Percentiles rank a stretch among this genome's conserved stretches.
Evolutionary conservation across 1,139 yeast genomes (phyloP).

Genomic region (Blastobotrys malaysiensis): DNA sequence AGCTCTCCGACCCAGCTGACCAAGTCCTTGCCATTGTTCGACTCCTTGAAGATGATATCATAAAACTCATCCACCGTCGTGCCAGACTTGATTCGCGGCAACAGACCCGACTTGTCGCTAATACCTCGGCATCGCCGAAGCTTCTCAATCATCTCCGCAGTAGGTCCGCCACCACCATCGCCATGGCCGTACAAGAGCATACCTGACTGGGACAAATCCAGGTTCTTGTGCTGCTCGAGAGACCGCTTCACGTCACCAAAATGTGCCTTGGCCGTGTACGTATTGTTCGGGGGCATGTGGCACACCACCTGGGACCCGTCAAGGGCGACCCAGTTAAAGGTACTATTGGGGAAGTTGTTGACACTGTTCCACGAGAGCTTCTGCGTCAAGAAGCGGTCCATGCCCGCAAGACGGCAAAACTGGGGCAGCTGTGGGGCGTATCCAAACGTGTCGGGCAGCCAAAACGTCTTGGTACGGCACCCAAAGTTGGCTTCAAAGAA

Average conservation of each 20-base stretch:
- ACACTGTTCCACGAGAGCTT: constrained; percentile 95
- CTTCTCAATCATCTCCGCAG: constrained; percentile 87
- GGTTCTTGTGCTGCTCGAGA: constrained; percentile 72
- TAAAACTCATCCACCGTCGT: constrained; percentile 74
- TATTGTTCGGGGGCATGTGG: constrained; percentile 97
- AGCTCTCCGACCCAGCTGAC: constrained; percentile 93
- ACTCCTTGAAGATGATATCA: constrained; percentile 54
- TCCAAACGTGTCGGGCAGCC: constrained; percentile 98
- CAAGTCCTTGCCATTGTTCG: constrained; percentile 59
- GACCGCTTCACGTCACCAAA: constrained; percentile 88
- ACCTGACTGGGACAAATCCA: constrained; percentile 68
- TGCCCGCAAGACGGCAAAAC: constrained; percentile 77
- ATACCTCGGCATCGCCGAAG: constrained; percentile 86
- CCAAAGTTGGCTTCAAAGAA: constrained; percentile 79
- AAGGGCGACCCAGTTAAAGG: constrained; percentile 92
- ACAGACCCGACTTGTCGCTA: constrained; percentile 67
- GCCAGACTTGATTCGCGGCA: constrained; percentile 78
- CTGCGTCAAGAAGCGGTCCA: constrained; percentile 82
- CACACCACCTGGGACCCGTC: constrained; percentile 91
- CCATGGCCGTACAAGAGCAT: constrained; percentile 85
- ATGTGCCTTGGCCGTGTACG: constrained; percentile 88
- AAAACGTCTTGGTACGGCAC: constrained; percentile 62
- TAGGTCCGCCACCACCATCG: constrained; percentile 99
- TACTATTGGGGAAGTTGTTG: constrained; percentile 78
- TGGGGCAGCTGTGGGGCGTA: constrained; percentile 95